Base-by-base conservation (phyloP, 495 filamentous ascomycete genomes). In the Oidiodendron maius region DNA sequence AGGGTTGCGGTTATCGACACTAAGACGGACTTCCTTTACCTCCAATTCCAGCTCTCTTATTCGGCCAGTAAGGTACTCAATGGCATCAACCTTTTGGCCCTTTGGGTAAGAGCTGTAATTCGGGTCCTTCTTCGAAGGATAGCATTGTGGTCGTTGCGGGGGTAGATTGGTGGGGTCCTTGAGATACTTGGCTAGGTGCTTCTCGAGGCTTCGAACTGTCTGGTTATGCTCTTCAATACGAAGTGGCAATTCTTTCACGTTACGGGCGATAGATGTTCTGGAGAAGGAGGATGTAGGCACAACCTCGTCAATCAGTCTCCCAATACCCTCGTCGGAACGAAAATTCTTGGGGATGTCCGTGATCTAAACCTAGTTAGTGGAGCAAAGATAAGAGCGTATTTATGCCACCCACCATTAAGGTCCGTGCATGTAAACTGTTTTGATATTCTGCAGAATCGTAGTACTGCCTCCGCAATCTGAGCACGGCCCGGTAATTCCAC, bases 381-480 rank as follows among this genome's bases (percentile, higher is more conserved):
- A 8, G 6, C 4, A 22, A 15, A 21, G 12, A 5, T 9, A 18
- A 40, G 4, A 40, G 12, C 12, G 4, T 16, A 40, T 20, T 15
- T 3, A 40, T 40, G 38, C 4, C 5, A 55, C 69, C 44, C 67
- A 87, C 81, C 84, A 98, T 91, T 57, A 98, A 65, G 1, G 91
- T 96, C 50, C 94, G 76, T 4, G 94, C 81, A 64, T 96, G 89
- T 44, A 96, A 68, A 64, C 89, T 94, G 34, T 76, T 74, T 63
- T 94, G 84, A 57, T 96, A 98, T 26, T 96, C 94, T 4, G 86
- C 75, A 53, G 83, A 94, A 55, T 90, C 72, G 58, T 95, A 91
- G 60, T 95, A 96, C 25, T 77, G 60, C 41, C 86, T 79, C 56
- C 91, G 79, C 47, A 98, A 62, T 35, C 65, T 69, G 18, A 80